A percentile compares a stretch with the other conserved stretches of the same genome.
Evolutionary conservation across 129 eudicot species (phyloP).

Genomic region (Rutidosis leptorrhynchoides): DNA sequence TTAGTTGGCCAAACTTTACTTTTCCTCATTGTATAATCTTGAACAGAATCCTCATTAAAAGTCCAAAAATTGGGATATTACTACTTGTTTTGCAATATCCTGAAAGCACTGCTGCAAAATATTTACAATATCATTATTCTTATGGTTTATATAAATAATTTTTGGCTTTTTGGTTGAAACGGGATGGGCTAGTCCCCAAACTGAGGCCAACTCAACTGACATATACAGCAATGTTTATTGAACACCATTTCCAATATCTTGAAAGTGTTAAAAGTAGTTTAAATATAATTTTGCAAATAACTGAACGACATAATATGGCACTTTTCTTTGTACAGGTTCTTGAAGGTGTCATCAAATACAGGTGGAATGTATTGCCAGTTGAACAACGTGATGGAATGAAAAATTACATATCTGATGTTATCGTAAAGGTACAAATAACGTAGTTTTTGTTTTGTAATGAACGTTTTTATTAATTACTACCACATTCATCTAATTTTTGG

Average conservation of each 20-base stretch:
- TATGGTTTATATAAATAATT: not conserved
- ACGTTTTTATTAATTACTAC: not conserved
- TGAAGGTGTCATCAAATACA: slow-evolving; percentile 96
- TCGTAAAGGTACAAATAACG: slow-evolving; percentile 63
- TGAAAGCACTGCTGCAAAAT: not conserved
- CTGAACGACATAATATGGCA: not conserved
- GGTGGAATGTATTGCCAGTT: slow-evolving; percentile 97
- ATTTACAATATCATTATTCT: not conserved
- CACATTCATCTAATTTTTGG: not conserved
- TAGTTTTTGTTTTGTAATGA: not conserved
- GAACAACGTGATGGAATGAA: slow-evolving; percentile 99
- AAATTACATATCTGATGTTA: slow-evolving; percentile 91
- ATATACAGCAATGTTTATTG: no score
- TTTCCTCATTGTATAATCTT: not conserved
- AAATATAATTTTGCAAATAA: not conserved
- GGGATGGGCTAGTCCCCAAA: no score
- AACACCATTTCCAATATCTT: not conserved
- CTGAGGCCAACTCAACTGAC: no score
- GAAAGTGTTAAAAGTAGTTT: not conserved
- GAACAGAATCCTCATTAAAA: not conserved
- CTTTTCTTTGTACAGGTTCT: slow-evolving; percentile 52
- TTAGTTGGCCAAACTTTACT: not conserved
- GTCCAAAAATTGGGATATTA: not conserved
- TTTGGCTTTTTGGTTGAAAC: no score
- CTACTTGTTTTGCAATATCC: not conserved